Conservation (phyloP, 352 stramenopile genomes). For the Phytophthora pseudosyringae region DNA sequence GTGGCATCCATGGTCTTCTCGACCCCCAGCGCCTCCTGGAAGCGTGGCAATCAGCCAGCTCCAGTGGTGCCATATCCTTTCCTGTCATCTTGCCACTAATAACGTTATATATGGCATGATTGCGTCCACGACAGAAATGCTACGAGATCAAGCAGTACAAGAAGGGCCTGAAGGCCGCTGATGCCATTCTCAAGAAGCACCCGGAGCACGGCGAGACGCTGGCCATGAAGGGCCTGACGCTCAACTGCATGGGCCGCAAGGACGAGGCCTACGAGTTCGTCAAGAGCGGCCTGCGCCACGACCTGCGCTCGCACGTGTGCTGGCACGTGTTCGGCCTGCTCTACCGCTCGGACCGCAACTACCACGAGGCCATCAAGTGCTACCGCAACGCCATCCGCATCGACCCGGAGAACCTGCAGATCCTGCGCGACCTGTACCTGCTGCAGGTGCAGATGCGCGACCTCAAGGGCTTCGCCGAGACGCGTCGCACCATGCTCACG, state of each 20-base stretch:
- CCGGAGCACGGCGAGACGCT: conserved; percentile 97
- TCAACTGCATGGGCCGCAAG: conserved; percentile 95
- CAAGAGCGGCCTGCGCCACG: conserved; percentile 93
- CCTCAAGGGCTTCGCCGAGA: conserved; percentile 94
- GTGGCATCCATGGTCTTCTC: not conserved
- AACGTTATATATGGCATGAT: conserved; percentile 2
- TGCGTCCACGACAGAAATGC: conserved; percentile 77
- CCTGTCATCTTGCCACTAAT: not conserved
- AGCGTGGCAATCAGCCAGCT: not conserved
- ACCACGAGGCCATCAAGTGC: conserved; percentile 98
- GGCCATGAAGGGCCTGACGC: conserved; percentile 97
- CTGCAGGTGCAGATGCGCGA: conserved; percentile 95
- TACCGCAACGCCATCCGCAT: conserved; percentile 98
- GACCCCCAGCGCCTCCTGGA: not conserved
- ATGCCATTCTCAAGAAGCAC: conserved; percentile 96
- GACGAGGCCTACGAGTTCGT: conserved; percentile 97
- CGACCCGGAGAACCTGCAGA: conserved; percentile 97
- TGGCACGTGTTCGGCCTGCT: conserved; percentile 99
- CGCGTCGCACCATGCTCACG: conserved; percentile 92
- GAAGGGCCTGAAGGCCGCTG: conserved; percentile 96
- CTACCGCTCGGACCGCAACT: conserved; percentile 97
- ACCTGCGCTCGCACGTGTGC: conserved; percentile 96
- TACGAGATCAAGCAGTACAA: conserved; percentile 99
- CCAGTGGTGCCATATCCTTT: not conserved
- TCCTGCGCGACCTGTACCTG: conserved; percentile 96